Conservation (phyloP, 805 yeast genomes). For the Pichia heedii region DNA sequence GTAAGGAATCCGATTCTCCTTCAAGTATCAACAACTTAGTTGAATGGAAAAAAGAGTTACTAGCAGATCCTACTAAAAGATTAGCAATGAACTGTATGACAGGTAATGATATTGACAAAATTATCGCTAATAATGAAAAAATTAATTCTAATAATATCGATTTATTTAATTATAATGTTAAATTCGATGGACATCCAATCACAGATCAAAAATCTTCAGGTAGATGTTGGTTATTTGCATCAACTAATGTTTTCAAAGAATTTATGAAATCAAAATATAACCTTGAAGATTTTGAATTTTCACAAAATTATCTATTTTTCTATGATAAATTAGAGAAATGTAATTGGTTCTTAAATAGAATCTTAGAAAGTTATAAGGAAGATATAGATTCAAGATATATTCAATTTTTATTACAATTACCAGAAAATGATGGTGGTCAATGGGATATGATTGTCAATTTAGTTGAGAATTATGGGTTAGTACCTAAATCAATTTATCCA, state of each 20-base stretch:
- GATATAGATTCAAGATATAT: conserved; percentile 65
- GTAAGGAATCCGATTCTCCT: conserved; percentile 17
- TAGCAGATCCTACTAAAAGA: conserved; percentile 39
- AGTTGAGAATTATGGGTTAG: conserved; percentile 69
- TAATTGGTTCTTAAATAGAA: conserved; percentile 70
- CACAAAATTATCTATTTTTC: conserved; percentile 74
- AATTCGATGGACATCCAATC: conserved; percentile 51
- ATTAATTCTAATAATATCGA: conserved; percentile 25
- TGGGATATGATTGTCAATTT: conserved; percentile 79
- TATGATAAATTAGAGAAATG: conserved; percentile 84
- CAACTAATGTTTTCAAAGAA: conserved; percentile 66
- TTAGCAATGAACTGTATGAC: conserved; percentile 49
- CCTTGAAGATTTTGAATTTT: conserved; percentile 62
- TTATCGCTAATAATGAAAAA: conserved; percentile 31
- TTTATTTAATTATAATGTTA: conserved; percentile 36
- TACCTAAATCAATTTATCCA: conserved; percentile 66
- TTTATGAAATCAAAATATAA: conserved; percentile 54
- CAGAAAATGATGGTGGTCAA: conserved; percentile 84
- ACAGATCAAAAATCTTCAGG: conserved; percentile 74
- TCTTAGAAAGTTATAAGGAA: conserved; percentile 57
- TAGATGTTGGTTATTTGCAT: conserved; percentile 86
- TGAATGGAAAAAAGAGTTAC: conserved; percentile 38
- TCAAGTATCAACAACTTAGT: conserved; percentile 26
- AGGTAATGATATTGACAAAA: conserved; percentile 34
- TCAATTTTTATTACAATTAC: conserved; percentile 53